Percentiles rank a stretch among this genome's conserved stretches.
Conservation (phyloP, 371 early-diverging fungal genomes). For the Zopfochytrium polystomum region DNA sequence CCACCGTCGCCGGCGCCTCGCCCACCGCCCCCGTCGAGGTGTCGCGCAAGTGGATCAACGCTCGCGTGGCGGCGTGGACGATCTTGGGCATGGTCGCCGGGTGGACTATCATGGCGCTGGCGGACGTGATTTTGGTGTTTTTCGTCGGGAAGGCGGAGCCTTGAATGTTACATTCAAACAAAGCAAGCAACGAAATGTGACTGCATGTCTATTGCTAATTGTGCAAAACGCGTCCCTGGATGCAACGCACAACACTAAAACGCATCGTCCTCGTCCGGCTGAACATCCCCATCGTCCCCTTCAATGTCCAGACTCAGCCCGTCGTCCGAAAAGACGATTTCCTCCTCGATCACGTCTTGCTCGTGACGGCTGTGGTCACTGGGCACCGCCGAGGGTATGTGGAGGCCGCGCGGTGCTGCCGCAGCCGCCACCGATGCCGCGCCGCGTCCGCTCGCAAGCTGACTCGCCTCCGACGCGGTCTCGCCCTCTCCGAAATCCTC, state of each 20-base stretch:
- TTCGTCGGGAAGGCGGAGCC: not conserved
- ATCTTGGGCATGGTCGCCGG: conserved; percentile 21
- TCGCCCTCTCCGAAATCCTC: conserved; percentile 6
- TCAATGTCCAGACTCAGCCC: not conserved
- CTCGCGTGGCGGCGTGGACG: conserved; percentile 26
- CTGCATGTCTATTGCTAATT: too few relatives aligned
- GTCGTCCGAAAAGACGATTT: conserved; percentile 5
- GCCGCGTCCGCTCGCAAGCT: not conserved
- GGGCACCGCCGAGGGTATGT: not conserved
- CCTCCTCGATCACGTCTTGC: conserved; percentile 3
- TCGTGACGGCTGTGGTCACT: not conserved
- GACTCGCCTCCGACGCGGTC: not conserved
- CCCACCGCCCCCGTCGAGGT: not conserved
- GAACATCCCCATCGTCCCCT: not conserved
- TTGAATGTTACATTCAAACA: too few relatives aligned
- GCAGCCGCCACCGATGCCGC: too few relatives aligned
- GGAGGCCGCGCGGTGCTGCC: too few relatives aligned
- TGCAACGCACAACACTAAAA: conserved; percentile 1
- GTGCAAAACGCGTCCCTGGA: too few relatives aligned
- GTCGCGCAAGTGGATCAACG: conserved; percentile 1
- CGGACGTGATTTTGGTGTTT: conserved; percentile 20
- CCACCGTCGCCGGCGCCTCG: not conserved
- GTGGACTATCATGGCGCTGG: conserved; percentile 8
- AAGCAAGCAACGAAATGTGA: too few relatives aligned
- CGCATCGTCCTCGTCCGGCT: not conserved